A percentile compares a stretch with the other conserved stretches of the same genome.
These are phyloP conservation scores for Chrysopogon serrulatus DNA, from an alignment of 176 grass and related monocot genomes.

Conservation along the genomic window DNA sequence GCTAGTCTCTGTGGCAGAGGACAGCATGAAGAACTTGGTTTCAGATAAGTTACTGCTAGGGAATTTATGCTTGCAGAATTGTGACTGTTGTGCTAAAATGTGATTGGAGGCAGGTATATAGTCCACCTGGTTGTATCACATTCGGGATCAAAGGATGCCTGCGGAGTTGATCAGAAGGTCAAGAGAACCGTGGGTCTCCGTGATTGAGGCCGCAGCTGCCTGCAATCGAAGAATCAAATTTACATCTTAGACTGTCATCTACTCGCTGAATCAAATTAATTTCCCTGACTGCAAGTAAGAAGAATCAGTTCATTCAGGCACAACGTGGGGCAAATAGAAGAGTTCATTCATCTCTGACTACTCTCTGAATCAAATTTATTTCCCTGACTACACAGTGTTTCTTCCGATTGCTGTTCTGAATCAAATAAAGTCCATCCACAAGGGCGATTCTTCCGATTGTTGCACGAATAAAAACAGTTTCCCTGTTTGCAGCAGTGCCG, in stretches of 20 bases:
- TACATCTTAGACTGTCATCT: neutral
- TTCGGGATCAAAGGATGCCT: slow-evolving; percentile 73
- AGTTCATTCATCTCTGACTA: neutral
- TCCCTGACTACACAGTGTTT: neutral
- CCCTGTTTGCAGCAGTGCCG: neutral
- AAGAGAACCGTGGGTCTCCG: slow-evolving; percentile 54
- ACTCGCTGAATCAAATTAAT: too few relatives aligned
- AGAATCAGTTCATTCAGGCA: neutral
- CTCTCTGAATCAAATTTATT: neutral
- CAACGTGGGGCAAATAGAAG: neutral
- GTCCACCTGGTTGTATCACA: slow-evolving; percentile 75
- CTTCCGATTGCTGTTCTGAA: too few relatives aligned
- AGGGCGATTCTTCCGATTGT: neutral
- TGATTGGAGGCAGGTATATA: neutral
- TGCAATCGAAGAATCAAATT: slow-evolving; percentile 16
- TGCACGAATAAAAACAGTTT: neutral
- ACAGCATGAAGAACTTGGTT: neutral
- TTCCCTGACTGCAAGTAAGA: too few relatives aligned
- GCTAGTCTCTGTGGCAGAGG: slow-evolving; percentile 57
- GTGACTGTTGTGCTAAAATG: neutral
- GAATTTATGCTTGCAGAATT: neutral
- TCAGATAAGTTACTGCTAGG: neutral
- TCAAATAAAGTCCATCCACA: neutral
- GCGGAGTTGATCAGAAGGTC: slow-evolving; percentile 82
- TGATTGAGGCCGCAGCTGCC: slow-evolving; percentile 54